A percentile compares a stretch with the other conserved stretches of the same genome.
phyloP scores from a whole-genome alignment of 78 protist genomes.

The Bigelowiella natans region DNA sequence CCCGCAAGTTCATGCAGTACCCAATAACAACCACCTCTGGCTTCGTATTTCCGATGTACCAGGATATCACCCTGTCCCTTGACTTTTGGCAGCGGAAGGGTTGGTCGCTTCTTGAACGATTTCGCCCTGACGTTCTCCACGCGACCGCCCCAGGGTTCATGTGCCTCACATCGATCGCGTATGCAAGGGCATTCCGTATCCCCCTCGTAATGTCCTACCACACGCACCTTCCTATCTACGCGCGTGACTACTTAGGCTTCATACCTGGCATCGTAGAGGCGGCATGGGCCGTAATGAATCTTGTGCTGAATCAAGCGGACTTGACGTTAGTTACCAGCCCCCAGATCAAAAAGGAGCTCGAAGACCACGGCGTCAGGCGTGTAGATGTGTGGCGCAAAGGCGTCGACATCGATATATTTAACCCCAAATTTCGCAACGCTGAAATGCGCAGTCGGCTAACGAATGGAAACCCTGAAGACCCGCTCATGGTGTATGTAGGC shows the following conservation, averaged over 20 bases:
- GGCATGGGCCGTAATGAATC: neutral
- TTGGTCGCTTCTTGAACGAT: neutral
- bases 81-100: neutral
- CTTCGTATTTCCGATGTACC: neutral
- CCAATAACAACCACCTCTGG: neutral
- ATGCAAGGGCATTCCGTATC: neutral
- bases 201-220: conserved; percentile 29
- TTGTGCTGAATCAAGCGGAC: neutral
- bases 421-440: neutral
- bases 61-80: conserved; percentile 4
- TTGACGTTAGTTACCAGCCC: neutral
- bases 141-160: conserved; percentile 2
- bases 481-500: neutral
- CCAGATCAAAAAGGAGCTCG: neutral
- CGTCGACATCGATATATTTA: neutral
- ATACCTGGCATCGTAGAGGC: neutral
- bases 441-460: neutral
- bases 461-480: neutral
- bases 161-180: neutral
- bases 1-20: neutral
- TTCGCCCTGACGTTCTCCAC: conserved; percentile 7
- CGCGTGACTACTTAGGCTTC: conserved; percentile 4
- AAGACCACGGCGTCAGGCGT: neutral
- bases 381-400: neutral
- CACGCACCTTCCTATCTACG: conserved; percentile 34